Percentiles rank a stretch among this genome's conserved stretches.
These are phyloP conservation scores for Backusella macrospora DNA, from an alignment of 192 early-diverging fungal species.

Conservation along the genomic window DNA sequence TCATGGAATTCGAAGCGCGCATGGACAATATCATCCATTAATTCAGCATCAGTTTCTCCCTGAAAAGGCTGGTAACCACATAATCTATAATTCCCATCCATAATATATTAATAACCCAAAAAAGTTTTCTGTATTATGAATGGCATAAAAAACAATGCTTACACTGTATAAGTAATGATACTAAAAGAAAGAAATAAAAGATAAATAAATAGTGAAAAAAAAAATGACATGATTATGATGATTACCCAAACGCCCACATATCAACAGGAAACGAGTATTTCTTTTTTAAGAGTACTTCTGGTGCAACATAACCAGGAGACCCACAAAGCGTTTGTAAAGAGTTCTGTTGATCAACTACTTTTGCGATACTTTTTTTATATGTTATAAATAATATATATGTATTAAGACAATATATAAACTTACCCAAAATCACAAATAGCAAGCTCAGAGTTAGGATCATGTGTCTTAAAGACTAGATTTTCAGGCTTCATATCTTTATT, in stretches of 20 bases:
- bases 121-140: background rate
- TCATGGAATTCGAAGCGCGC: slow-evolving; percentile 72
- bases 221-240: background rate
- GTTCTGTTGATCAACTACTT: slow-evolving; percentile 57
- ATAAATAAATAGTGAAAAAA: too few species aligned
- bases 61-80: slow-evolving; percentile 84
- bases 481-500: slow-evolving; percentile 76
- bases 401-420: background rate
- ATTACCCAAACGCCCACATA: slow-evolving; percentile 85
- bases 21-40: slow-evolving; percentile 61
- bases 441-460: slow-evolving; percentile 62
- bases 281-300: slow-evolving; percentile 79
- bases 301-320: slow-evolving; percentile 79
- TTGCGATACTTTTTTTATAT: slow-evolving; percentile 57
- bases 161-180: slow-evolving; percentile 86
- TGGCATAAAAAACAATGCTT: slow-evolving; percentile 26
- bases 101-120: background rate
- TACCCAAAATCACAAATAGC: slow-evolving; percentile 86
- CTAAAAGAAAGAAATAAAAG: slow-evolving; percentile 34
- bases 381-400: background rate
- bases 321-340: slow-evolving; percentile 82
- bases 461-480: slow-evolving; percentile 78
- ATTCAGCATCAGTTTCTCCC: slow-evolving; percentile 55
- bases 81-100: slow-evolving; percentile 40
- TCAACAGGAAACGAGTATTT: slow-evolving; percentile 90